Conservation (phyloP, 176 grass and related monocot species). For the Hordeum marinum region DNA sequence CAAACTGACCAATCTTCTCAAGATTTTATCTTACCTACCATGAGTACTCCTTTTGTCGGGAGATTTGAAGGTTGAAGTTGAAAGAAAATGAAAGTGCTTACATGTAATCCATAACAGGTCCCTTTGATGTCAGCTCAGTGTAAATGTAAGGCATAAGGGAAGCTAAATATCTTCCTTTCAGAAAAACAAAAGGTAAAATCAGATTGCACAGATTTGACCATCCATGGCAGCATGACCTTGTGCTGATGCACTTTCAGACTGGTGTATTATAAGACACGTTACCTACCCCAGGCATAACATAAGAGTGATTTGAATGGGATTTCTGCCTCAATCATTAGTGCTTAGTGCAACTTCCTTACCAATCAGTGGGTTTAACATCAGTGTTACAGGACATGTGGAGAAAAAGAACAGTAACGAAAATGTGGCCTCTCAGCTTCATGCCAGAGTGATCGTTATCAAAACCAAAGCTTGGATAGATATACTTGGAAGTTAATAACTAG, state of each 20-base stretch:
- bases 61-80: not conserved
- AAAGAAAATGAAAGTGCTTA: slow-evolving; percentile 29
- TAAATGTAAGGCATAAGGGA: slow-evolving; percentile 14
- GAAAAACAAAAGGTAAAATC: slow-evolving; percentile 4
- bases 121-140: slow-evolving; percentile 18
- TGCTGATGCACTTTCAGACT: not conserved
- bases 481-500: slow-evolving; percentile 19
- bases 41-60: slow-evolving; percentile 2
- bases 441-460: slow-evolving; percentile 14
- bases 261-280: not conserved
- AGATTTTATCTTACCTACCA: slow-evolving; percentile 6
- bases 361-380: not conserved
- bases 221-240: not conserved
- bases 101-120: slow-evolving; percentile 17
- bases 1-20: not conserved
- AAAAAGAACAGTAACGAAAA: slow-evolving; percentile 1
- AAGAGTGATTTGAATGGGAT: not conserved
- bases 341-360: not conserved
- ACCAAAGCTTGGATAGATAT: slow-evolving; percentile 14
- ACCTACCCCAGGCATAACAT: not conserved
- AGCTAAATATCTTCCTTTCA: not conserved
- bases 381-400: not conserved
- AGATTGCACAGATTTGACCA: slow-evolving; percentile 1
- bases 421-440: not conserved
- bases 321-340: slow-evolving; percentile 9